Evolutionary conservation across 2,329 filamentous ascomycete genomes (phyloP), one percentile per base, ranked within the genome.

Genomic region (Venturia pyrina): DNA sequence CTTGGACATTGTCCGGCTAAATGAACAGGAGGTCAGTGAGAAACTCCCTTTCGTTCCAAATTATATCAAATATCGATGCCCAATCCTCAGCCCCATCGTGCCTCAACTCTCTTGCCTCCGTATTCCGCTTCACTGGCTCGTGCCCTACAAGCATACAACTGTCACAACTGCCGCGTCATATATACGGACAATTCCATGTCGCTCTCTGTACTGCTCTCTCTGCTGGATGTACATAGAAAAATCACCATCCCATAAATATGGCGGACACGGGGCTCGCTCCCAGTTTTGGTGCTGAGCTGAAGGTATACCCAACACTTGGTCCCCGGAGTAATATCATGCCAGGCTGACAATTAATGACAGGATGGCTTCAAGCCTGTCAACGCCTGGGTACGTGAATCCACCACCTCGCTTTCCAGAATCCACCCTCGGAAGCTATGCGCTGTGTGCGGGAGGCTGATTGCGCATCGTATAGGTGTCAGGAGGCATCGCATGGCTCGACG

Each of bases 361-460:
- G 95, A 99, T 87, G 91, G 90, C 74, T 99, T 97, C 83, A 97
- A 96, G 78, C 87, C 91, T 21, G 92, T 96, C 75, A 97, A 93
- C 79, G 86, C 84, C 72, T 99, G 95, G 95, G 85, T 87, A 81
- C 70, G 78, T 72, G 65, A 62, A 65, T 68, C 70, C 68, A 53
- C 65, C 68, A 67, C 68, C 64, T 66, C 67, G 66, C 66, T 43
- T 53, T 46, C 64, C 64, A 64, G 50, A 66, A 64, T 66, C 67
- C 61, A 43, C 67, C 66, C 62, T 66, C 63, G 65, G 63, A 66
- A 62, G 10, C 13, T 24, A 41, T 40, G 50, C 53, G 37, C 59
- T 13, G 63, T 59, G 11, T 7, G n/a, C 50, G 21, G 28, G 34
- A 19, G 6, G 40, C 41, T 53, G 40, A 53, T 13, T 40, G 63